Evolutionary conservation across 2,329 filamentous ascomycete species (phyloP), one percentile per base, ranked within the genome.

Genomic region (Neofusicoccum umdonicola): DNA sequence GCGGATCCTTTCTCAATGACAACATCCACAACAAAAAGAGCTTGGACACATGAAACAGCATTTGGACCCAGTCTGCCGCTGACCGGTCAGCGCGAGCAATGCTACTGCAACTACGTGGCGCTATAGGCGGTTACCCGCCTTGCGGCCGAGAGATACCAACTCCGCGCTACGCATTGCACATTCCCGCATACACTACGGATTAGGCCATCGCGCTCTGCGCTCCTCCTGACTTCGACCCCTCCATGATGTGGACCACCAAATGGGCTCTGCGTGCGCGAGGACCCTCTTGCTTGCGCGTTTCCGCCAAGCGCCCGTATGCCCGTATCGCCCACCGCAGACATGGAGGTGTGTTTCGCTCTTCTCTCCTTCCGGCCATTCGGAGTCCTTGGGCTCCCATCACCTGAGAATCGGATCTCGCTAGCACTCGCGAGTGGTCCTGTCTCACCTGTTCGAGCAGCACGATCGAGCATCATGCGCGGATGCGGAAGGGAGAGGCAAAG

Each of bases 91-190:
- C 54, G 15, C 22, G 3, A 7, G 31, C n/a, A 44, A 15, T 45
- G 56, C n/a, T 27, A 9, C 12, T 11, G 31, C n/a, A 34, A 58
- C 27, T 60, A 42, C 56, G 37, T 22, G 27, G 56, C 56, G 56
- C 56, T 35, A 47, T 35, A 11, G 56, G 56, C 56, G 56, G 27
- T 31, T 11, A 13, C 41, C 15, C 13, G 22, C 3, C 42, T 60
- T 60, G 56, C 56, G 31, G 41, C 56, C 42, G 56, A 60, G 56
- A 60, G 41, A 47, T 60, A 22, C 42, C 41, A 17, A 8, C 15
- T 34, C 15, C 8, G 56, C 42, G 56, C 56, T 47, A 15, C 54
- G 13, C 12, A 8, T 31, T 45, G 27, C 52, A n/a, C 12, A 8
- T 31, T 45, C 42, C 52, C 19, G 11, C 41, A 19, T 37, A 15